Base-by-base conservation (phyloP, 495 filamentous ascomycete species). In the Penicillium angulare region DNA sequence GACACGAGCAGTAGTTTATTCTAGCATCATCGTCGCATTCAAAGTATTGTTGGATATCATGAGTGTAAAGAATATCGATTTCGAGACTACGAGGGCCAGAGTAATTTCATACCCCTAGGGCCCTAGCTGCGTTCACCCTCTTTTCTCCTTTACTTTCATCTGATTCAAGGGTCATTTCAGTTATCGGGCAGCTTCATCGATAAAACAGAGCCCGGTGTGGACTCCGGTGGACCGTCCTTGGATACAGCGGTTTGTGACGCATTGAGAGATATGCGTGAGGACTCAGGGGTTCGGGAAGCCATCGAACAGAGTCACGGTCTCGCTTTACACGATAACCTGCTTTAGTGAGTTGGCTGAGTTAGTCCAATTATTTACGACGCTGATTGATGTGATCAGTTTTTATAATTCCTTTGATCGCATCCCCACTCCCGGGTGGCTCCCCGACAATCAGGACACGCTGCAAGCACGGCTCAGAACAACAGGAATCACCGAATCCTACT, bases 401-500 rank as follows among this genome's bases (percentile, higher is more conserved):
- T 96, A 93, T 73, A 74, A 85, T 39, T 89, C 90, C 42, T 80
- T 96, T 43, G 91, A 98, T 60, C 86, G 93, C 18, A 77, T 98
- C 31, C 96, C 93, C 73, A 76, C 83, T n/a, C 79, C 79, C 33
- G 85, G 88, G 54, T 98, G 93, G 72, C 77, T 96, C 38, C 93
- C 93, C 13, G 91, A 87, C 58, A 92, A 98, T 61, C 93, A 98
- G 71, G 93, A 98, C 70, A 86, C 97, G 52, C 79, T 98, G 26
- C 88, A 93, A 43, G 95, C 93, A 22, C 85, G 93, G 60, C 73
- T 97, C 66, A 82, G 92, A 57, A 97, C 92, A 15, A 97, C 93
- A 7, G 93, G 93, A 60, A 98, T 98, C 53, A 98, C 91, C 29
- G 93, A 98, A 69, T 97, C 93, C 1, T 77, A 95, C 50, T 98